Conservation (phyloP, 192 early-diverging fungal genomes). For the Piromyces sp. region DNA sequence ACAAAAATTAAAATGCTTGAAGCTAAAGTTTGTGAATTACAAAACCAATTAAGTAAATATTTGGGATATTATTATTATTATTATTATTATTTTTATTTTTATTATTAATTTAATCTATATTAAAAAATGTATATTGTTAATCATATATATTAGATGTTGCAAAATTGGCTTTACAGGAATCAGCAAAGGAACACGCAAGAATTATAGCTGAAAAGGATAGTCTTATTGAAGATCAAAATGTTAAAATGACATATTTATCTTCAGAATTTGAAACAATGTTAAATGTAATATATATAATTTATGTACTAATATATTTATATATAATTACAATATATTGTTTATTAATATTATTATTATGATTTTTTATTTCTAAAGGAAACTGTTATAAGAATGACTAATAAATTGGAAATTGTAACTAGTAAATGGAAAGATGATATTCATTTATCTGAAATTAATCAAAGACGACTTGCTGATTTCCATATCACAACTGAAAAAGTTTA, state of each 20-base stretch:
- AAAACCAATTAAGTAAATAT: constrained; percentile 19
- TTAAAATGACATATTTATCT: constrained; percentile 43
- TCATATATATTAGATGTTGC: constrained; percentile 5
- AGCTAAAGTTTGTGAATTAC: constrained; percentile 23
- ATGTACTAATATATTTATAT: background rate
- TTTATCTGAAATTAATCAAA: constrained; percentile 22
- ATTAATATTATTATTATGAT: background rate
- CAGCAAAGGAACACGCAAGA: constrained; percentile 19
- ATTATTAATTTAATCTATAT: background rate
- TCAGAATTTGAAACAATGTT: constrained; percentile 42
- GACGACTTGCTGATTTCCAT: constrained; percentile 24
- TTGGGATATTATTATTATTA: background rate
- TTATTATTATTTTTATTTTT: background rate
- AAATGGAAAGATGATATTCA: constrained; percentile 26
- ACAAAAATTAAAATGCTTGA: constrained; percentile 31
- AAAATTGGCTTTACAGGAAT: constrained; percentile 18
- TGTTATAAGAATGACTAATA: constrained; percentile 27
- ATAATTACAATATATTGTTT: no score
- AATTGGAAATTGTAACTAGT: constrained; percentile 27
- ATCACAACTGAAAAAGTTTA: constrained; percentile 8
- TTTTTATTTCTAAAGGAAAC: constrained; percentile 19
- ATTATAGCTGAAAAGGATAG: constrained; percentile 26
- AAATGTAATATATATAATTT: constrained; percentile 17
- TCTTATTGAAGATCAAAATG: constrained; percentile 36
- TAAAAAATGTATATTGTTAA: background rate